These are phyloP conservation scores for Flaveria ramosissima DNA, from an alignment of 129 eudicot species.

Conservation along the genomic window DNA sequence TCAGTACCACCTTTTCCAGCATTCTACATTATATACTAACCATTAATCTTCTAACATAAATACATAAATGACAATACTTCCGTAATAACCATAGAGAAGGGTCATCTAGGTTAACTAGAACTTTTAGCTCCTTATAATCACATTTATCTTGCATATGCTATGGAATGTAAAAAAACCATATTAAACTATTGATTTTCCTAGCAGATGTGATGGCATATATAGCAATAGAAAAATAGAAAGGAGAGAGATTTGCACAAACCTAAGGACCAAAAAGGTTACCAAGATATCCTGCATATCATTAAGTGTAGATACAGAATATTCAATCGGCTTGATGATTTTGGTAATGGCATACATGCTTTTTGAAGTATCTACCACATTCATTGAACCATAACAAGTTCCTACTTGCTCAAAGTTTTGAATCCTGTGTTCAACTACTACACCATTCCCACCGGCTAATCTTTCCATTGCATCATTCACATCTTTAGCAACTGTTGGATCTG, in stretches of 20 bases:
- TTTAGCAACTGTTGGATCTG: constrained; percentile 19
- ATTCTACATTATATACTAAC: background rate
- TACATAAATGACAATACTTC: background rate
- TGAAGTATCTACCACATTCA: constrained; percentile 39
- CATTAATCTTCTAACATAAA: background rate
- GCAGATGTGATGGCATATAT: background rate
- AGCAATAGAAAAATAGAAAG: background rate
- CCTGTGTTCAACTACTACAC: constrained; percentile 37
- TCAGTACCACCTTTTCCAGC: background rate
- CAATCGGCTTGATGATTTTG: constrained; percentile 66
- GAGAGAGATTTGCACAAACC: constrained; percentile 53
- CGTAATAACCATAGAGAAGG: background rate
- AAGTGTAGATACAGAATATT: constrained; percentile 55
- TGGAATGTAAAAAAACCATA: constrained; percentile 8
- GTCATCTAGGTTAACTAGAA: background rate
- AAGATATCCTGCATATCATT: constrained; percentile 54
- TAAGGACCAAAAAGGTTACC: constrained; percentile 69
- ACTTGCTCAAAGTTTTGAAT: constrained; percentile 39
- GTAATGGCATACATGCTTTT: constrained; percentile 55
- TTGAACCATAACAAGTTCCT: constrained; percentile 34
- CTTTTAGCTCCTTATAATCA: background rate
- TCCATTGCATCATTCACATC: constrained; percentile 36
- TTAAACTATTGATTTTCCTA: background rate
- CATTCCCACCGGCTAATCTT: constrained; percentile 28
- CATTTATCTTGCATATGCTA: constrained; percentile 7